Evolutionary conservation across 805 yeast genomes (phyloP), one percentile per base, ranked within the genome.

Genomic region (Ogataea glucozyma): DNA sequence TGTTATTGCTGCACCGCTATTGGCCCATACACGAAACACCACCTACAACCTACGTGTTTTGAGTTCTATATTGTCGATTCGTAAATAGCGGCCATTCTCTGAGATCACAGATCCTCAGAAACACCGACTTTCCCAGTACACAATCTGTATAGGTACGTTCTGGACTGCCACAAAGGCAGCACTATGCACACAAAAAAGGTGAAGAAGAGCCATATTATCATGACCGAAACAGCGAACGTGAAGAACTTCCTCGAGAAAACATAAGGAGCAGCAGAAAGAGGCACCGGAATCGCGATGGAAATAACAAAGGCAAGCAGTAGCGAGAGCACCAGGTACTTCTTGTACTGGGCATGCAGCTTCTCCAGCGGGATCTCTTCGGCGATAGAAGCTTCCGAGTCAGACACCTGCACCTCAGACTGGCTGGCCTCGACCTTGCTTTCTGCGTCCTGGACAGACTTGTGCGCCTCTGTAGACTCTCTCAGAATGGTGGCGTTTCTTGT

Each of bases 131-230:
- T n/a, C n/a, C n/a, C n/a, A n/a, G n/a, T n/a, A n/a, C n/a, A n/a
- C n/a, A n/a, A n/a, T 23, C 30, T 29, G 30, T 35, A 38, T 3
- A 38, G 16, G 21, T 38, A 38, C 11, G 2, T 22, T 3, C 41
- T 17, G 2, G 41, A 38, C 29, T 38, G 35, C 6, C 29, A 4
- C 20, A 38, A 16, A 14, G 79, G 79, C 16, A 65, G 68, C 10
- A 74, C 34, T 3, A 71, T 57, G 35, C 71, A 74, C 43, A 66
- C 58, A 33, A 56, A 56, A 4, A 47, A 38, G 0, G 71, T 59
- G 23, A 52, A 39, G 47, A 64, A 67, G 7, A 62, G 52, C 70
- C 71, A 67, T 19, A 68, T 49, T 20, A 65, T 43, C 17, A 38
- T 30, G 6, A 38, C 27, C 12, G 41, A 20, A 17, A 68, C 63